Percentiles rank a stretch among this genome's conserved stretches.
Conservation (phyloP, 2,329 filamentous ascomycete genomes). For the Penicillium sp. region DNA sequence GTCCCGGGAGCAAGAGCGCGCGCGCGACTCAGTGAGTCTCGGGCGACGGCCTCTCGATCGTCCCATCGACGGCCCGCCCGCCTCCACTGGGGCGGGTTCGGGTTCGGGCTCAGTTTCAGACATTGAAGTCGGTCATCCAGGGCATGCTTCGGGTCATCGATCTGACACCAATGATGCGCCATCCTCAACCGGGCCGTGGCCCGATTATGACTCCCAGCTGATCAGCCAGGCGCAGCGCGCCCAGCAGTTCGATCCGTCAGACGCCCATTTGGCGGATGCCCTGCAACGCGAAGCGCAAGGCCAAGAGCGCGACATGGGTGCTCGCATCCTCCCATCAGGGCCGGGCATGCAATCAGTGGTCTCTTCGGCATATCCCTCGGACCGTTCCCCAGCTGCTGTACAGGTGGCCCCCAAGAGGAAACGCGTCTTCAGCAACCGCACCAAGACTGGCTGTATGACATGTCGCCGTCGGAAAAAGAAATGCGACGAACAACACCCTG, state of each 20-base stretch:
- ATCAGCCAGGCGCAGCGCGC: conserved; percentile 53
- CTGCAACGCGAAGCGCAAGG: conserved; percentile 55
- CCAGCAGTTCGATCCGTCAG: conserved; percentile 50
- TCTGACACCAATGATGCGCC: conserved; percentile 37
- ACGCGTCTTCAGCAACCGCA: conserved; percentile 81
- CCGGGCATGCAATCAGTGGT: conserved; percentile 40
- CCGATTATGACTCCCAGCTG: conserved; percentile 46
- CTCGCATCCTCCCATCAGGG: conserved; percentile 41
- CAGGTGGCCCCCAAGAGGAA: conserved; percentile 52
- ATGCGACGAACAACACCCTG: conserved; percentile 74
- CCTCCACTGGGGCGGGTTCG: conserved; percentile 22
- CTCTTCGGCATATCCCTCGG: conserved; percentile 36
- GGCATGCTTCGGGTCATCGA: conserved; percentile 27
- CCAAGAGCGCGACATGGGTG: conserved; percentile 41
- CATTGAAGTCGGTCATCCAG: conserved; percentile 21
- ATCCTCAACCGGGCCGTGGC: conserved; percentile 39
- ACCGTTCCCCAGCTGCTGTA: conserved; percentile 39
- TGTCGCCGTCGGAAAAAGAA: conserved; percentile 21
- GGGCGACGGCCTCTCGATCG: conserved; percentile 40
- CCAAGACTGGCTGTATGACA: conserved; percentile 72
- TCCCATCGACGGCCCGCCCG: conserved; percentile 39
- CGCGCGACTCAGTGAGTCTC: conserved; percentile 34
- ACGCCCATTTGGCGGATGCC: conserved; percentile 57
- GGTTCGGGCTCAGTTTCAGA: conserved; percentile 26
- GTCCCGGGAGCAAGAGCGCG: conserved; percentile 56